These are phyloP conservation scores for Metschnikowia aberdeeniae DNA, from an alignment of 805 yeast genomes.

Conservation along the genomic window DNA sequence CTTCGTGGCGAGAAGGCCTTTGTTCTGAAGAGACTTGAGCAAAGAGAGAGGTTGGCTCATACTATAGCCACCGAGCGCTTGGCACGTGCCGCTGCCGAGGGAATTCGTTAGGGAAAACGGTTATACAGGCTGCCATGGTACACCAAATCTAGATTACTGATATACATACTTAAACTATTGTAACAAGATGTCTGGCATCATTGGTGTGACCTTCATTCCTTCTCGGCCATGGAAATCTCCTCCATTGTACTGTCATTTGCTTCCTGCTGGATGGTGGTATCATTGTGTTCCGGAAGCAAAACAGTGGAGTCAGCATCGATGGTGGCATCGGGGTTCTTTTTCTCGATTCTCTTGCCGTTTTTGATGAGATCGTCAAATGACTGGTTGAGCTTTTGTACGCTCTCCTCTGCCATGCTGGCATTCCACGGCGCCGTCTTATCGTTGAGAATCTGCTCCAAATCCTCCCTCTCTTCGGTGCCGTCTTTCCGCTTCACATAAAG, in stretches of 20 bases:
- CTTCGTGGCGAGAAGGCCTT: constrained; percentile 58
- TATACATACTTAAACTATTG: background rate
- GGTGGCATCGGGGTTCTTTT: constrained; percentile 17
- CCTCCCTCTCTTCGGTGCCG: constrained; percentile 28
- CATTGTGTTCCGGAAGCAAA: constrained; percentile 39
- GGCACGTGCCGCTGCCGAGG: constrained; percentile 46
- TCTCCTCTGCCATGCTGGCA: constrained; percentile 39
- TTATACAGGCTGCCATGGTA: no score
- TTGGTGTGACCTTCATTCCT: background rate
- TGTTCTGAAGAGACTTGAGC: constrained; percentile 56
- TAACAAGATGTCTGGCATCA: background rate
- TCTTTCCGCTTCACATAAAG: constrained; percentile 40
- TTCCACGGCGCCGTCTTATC: constrained; percentile 56
- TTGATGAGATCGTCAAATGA: constrained; percentile 32
- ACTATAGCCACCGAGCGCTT: constrained; percentile 51
- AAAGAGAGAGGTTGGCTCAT: constrained; percentile 56
- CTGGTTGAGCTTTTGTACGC: constrained; percentile 26
- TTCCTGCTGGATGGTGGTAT: constrained; percentile 45
- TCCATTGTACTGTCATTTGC: constrained; percentile 48
- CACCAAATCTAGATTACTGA: background rate
- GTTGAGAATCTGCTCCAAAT: constrained; percentile 40
- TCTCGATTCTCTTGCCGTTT: constrained; percentile 30
- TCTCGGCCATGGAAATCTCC: constrained; percentile 17
- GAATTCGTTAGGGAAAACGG: constrained; percentile 18
- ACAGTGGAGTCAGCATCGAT: constrained; percentile 49